These are phyloP conservation scores for Candida xyloterini DNA, from an alignment of 805 yeast genomes.

Conservation along the genomic window DNA sequence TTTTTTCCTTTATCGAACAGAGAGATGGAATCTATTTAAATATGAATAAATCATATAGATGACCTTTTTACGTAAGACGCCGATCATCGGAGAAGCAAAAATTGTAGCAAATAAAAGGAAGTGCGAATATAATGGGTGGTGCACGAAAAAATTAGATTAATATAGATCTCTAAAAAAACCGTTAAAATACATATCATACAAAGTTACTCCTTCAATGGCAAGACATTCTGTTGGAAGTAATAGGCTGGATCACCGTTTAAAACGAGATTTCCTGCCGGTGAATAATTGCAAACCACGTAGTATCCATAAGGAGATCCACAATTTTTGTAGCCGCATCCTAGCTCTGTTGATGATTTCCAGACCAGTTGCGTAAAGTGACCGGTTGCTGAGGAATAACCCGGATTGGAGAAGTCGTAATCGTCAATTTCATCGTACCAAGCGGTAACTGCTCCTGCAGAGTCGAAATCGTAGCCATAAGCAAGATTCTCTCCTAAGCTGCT, in stretches of 20 bases:
- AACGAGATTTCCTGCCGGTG: constrained; percentile 67
- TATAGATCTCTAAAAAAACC: too few relatives aligned
- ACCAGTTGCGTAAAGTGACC: constrained; percentile 84
- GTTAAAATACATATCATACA: too few relatives aligned
- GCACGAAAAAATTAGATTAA: neutral
- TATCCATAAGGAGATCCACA: constrained; percentile 48
- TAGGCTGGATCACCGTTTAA: constrained; percentile 37
- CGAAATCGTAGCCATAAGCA: constrained; percentile 62
- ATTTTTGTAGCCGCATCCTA: constrained; percentile 72
- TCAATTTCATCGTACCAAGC: constrained; percentile 75
- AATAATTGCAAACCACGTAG: constrained; percentile 71
- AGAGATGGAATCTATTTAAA: too few relatives aligned
- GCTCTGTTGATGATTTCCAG: constrained; percentile 58
- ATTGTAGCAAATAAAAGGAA: neutral
- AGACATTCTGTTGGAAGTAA: constrained; percentile 34
- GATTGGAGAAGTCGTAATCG: constrained; percentile 49
- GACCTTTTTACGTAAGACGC: constrained; percentile 5
- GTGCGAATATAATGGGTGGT: neutral
- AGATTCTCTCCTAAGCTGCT: constrained; percentile 71
- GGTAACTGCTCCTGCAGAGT: constrained; percentile 51
- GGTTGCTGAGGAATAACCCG: constrained; percentile 45
- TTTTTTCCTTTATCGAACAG: neutral
- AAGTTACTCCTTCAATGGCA: constrained; percentile 20
- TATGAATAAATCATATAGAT: neutral
- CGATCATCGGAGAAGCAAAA: constrained; percentile 12